phyloP scores from a whole-genome alignment of 2,329 filamentous ascomycete genomes.

The Cordyceps sp. region DNA sequence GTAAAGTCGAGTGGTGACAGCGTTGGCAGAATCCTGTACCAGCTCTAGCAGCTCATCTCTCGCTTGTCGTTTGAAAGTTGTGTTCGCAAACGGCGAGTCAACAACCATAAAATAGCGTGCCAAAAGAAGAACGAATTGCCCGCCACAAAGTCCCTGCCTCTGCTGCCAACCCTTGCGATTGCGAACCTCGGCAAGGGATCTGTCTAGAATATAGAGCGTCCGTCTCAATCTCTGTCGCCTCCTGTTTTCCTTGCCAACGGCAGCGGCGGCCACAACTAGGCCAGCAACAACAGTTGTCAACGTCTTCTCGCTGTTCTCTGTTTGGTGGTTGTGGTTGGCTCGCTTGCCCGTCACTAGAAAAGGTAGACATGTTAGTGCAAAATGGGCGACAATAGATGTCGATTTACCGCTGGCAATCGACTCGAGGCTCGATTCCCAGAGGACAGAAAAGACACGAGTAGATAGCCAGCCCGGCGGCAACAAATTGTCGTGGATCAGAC shows the following conservation, averaged over 20 bases:
- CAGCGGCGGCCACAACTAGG: slow-evolving; percentile 11
- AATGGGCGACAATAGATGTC: slow-evolving; percentile 7
- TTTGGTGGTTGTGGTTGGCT: slow-evolving; percentile 1
- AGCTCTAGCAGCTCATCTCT: slow-evolving; percentile 8
- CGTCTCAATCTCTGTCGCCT: slow-evolving; percentile 8
- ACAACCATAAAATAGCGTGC: slow-evolving; percentile 11
- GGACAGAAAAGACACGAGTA: slow-evolving; percentile 7
- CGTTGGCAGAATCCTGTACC: slow-evolving; percentile 2
- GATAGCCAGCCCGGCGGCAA: slow-evolving; percentile 10
- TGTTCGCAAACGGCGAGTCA: slow-evolving; percentile 3
- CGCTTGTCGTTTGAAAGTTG: slow-evolving; percentile 4
- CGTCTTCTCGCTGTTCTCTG: slow-evolving; percentile 8
- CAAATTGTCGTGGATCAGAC: slow-evolving; percentile 6
- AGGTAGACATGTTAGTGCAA: slow-evolving; percentile 9
- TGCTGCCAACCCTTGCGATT: slow-evolving; percentile 1
- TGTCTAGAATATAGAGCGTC: slow-evolving; percentile 10
- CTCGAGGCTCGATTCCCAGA: slow-evolving; percentile 12
- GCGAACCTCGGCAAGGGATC: slow-evolving; percentile 7
- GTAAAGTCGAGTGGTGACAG: slow-evolving; percentile 5
- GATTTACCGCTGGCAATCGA: slow-evolving; percentile 7
- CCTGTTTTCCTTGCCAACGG: slow-evolving; percentile 2
- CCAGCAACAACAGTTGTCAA: slow-evolving; percentile 14
- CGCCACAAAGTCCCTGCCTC: slow-evolving; percentile 1
- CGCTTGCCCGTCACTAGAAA: slow-evolving; percentile 6
- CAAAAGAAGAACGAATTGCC: slow-evolving; percentile 10